Conservation (phyloP, 1,139 yeast species). For the Debaryomyces fabryi region DNA sequence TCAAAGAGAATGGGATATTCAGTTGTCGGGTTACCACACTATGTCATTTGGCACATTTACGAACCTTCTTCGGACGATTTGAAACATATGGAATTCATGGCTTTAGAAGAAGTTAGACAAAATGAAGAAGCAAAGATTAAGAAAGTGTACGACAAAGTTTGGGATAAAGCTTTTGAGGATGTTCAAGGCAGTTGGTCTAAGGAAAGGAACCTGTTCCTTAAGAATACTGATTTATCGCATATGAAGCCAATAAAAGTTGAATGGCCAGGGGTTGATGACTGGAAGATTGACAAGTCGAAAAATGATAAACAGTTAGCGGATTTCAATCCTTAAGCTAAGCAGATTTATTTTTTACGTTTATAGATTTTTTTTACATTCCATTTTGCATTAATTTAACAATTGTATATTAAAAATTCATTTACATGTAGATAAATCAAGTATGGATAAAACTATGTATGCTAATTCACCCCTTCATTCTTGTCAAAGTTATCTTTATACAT, state of each 20-base stretch:
- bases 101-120: constrained; percentile 80
- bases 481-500: constrained; percentile 44
- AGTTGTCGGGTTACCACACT: constrained; percentile 85
- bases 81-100: constrained; percentile 97
- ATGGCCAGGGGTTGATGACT: constrained; percentile 65
- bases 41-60: constrained; percentile 90
- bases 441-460: neutral
- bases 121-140: constrained; percentile 66
- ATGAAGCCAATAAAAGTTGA: constrained; percentile 57
- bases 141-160: constrained; percentile 71
- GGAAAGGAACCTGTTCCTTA: constrained; percentile 67
- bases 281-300: constrained; percentile 33
- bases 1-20: constrained; percentile 79
- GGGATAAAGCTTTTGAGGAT: constrained; percentile 78
- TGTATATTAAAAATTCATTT: constrained; percentile 3
- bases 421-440: neutral
- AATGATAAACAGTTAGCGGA: constrained; percentile 41
- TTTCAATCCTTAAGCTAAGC: constrained; percentile 37
- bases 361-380: constrained; percentile 5
- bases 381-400: constrained; percentile 5
- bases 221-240: constrained; percentile 66
- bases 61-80: constrained; percentile 87
- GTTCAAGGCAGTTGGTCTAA: constrained; percentile 67
- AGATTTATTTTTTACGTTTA: neutral
- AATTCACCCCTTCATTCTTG: constrained; percentile 15